Evolutionary conservation across 257 asterid genomes (phyloP).

Genomic region (Forsythia suspensa): DNA sequence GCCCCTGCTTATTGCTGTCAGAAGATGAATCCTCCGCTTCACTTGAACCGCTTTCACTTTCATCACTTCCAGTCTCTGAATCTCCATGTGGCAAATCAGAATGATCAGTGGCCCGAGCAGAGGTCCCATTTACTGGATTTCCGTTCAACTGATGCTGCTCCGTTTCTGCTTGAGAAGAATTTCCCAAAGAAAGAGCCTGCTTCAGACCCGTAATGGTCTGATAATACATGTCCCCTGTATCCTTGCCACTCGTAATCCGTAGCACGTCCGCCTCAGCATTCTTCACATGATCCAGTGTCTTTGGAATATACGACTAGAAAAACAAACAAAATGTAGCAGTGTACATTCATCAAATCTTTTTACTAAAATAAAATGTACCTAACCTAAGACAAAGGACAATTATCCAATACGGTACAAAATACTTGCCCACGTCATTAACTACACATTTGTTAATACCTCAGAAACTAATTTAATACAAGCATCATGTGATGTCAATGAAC

Average conservation of each 20-base stretch:
- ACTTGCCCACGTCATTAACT: background rate
- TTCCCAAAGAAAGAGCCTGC: constrained; percentile 52
- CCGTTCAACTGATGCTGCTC: constrained; percentile 26
- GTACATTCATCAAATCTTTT: background rate
- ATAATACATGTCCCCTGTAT: constrained; percentile 77
- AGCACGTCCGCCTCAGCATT: constrained; percentile 86
- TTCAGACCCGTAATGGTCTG: constrained; percentile 91
- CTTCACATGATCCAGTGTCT: constrained; percentile 78
- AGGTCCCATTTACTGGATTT: constrained; percentile 23
- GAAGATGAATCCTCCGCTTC: constrained; percentile 45
- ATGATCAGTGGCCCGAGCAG: background rate
- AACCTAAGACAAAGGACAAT: background rate
- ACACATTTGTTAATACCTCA: too few species aligned
- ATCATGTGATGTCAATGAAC: too few species aligned
- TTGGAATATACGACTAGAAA: constrained; percentile 75
- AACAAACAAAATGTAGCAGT: background rate
- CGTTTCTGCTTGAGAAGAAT: constrained; percentile 39
- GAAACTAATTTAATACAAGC: too few species aligned
- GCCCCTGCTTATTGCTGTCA: constrained; percentile 42
- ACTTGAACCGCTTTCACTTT: constrained; percentile 39
- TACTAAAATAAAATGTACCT: background rate
- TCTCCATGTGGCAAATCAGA: constrained; percentile 23
- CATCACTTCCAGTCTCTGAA: constrained; percentile 47
- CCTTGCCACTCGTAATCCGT: constrained; percentile 70
- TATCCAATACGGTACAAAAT: background rate